Conservation (phyloP, 495 filamentous ascomycete genomes). For the Xylona heveae region DNA sequence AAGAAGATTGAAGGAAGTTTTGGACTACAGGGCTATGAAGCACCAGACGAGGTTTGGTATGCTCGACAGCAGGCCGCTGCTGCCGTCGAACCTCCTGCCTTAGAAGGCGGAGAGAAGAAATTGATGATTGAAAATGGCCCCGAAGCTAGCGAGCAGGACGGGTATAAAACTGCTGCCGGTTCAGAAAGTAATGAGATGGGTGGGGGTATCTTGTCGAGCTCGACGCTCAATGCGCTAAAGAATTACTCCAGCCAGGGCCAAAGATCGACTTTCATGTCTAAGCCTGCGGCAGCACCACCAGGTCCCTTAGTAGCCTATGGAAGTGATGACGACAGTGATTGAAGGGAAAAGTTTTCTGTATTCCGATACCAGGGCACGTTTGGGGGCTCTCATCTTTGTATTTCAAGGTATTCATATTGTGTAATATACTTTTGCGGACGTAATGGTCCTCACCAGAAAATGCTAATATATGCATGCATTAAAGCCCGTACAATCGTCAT, state of each 20-base stretch:
- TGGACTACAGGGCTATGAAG: slow-evolving; percentile 79
- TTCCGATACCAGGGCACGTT: no score
- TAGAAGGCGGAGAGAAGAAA: not conserved
- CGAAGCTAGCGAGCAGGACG: slow-evolving; percentile 6
- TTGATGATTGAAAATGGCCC: slow-evolving; percentile 3
- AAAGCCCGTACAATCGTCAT: no score
- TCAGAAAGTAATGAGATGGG: slow-evolving; percentile 9
- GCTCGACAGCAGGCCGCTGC: slow-evolving; percentile 35
- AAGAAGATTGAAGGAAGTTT: slow-evolving; percentile 81
- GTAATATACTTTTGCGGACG: no score
- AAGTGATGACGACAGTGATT: slow-evolving; percentile 80
- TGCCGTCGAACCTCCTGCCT: not conserved
- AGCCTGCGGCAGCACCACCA: slow-evolving; percentile 21
- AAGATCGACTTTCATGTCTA: slow-evolving; percentile 19
- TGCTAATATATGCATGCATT: no score
- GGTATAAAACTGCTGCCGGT: slow-evolving; percentile 4
- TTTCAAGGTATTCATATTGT: no score
- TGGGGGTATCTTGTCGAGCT: slow-evolving; percentile 58
- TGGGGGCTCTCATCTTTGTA: no score
- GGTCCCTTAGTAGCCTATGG: slow-evolving; percentile 77
- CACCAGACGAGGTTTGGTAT: slow-evolving; percentile 87
- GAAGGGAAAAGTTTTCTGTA: no score
- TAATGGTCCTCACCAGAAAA: no score
- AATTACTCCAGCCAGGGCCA: slow-evolving; percentile 13
- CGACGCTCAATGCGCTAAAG: slow-evolving; percentile 53